A percentile compares a stretch with the other conserved stretches of the same genome.
phyloP scores from a whole-genome alignment of 2,329 filamentous ascomycete species.

The Paracorniculantispora psalliotae region DNA sequence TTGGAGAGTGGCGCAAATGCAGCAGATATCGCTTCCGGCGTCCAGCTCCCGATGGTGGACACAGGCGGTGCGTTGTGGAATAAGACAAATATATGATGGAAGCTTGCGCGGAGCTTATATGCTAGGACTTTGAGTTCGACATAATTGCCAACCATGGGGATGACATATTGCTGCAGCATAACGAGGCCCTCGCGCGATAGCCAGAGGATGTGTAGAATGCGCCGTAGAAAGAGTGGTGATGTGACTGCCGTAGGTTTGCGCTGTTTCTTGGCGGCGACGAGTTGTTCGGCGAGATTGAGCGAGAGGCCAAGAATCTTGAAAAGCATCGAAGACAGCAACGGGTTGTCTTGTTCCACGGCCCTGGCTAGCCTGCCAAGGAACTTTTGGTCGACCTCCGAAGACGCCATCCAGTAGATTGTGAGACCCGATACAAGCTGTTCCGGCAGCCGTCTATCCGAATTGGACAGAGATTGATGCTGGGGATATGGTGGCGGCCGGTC shows the following conservation, averaged over 20 bases:
- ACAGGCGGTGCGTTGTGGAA: constrained; percentile 89
- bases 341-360: constrained; percentile 70
- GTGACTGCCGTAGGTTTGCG: constrained; percentile 75
- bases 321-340: constrained; percentile 73
- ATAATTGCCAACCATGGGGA: constrained; percentile 76
- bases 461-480: constrained; percentile 1
- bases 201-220: constrained; percentile 90
- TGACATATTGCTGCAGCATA: constrained; percentile 80
- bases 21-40: constrained; percentile 39
- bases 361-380: constrained; percentile 87
- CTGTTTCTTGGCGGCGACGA: constrained; percentile 76
- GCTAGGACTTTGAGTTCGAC: constrained; percentile 83
- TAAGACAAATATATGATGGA: constrained; percentile 93
- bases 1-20: constrained; percentile 29
- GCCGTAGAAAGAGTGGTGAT: constrained; percentile 71
- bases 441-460: background rate
- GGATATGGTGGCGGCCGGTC: background rate
- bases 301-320: constrained; percentile 91
- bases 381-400: constrained; percentile 95
- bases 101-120: constrained; percentile 87
- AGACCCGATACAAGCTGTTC: constrained; percentile 8
- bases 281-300: constrained; percentile 77
- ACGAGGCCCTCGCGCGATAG: constrained; percentile 85
- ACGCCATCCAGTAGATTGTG: constrained; percentile 63
- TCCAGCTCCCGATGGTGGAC: constrained; percentile 52